These are phyloP conservation scores for Fusarium gaditjirri DNA, from an alignment of 2,329 filamentous ascomycete species.

Conservation along the genomic window DNA sequence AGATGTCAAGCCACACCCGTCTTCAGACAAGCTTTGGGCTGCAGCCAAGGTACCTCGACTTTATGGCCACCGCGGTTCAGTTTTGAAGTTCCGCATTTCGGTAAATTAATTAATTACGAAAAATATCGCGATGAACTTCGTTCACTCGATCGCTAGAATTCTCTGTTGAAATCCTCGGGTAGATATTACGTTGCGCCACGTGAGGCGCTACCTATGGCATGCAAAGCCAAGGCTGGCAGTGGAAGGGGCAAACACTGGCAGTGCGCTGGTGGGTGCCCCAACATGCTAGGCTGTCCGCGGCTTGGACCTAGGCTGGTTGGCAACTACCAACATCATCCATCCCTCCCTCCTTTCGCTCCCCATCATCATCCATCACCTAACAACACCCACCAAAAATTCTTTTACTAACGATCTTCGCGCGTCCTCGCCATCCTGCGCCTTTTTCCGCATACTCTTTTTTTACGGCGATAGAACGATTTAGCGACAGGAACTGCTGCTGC, in stretches of 20 bases:
- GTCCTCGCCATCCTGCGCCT: background rate
- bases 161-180: background rate
- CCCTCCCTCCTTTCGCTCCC: conserved; percentile 34
- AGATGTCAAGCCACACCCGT: conserved; percentile 20
- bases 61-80: conserved; percentile 9
- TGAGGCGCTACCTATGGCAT: conserved; percentile 28
- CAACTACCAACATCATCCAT: conserved; percentile 34
- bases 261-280: conserved; percentile 12
- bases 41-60: background rate
- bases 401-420: conserved; percentile 27
- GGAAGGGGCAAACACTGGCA: conserved; percentile 18
- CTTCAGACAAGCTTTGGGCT: conserved; percentile 13
- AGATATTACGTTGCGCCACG: conserved; percentile 29
- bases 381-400: conserved; percentile 38
- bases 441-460: background rate
- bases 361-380: conserved; percentile 40
- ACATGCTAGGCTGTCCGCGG: conserved; percentile 1
- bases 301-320: conserved; percentile 6
- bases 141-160: background rate
- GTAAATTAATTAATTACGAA: background rate
- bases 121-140: background rate
- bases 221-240: conserved; percentile 25
- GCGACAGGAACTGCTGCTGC: conserved; percentile 30
- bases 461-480: conserved; percentile 31
- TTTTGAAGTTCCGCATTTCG: background rate